Base-by-base conservation (phyloP, 164 flowering plant species). In the Sedum album region DNA sequence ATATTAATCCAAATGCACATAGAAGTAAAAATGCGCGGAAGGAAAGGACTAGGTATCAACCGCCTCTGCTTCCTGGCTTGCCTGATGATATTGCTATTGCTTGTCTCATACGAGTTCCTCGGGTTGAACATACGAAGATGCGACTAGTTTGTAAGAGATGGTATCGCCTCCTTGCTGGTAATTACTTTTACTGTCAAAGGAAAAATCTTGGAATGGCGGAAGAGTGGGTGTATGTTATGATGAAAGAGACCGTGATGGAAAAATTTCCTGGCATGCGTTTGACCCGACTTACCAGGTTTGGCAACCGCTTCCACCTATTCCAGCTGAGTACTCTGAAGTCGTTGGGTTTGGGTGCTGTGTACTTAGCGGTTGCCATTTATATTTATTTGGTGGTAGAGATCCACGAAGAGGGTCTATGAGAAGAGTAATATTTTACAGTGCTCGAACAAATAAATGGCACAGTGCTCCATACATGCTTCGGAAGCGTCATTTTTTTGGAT, bases 61-160 rank as follows among this genome's bases (percentile, higher is more conserved):
- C 96, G 8, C 98, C 98, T 8, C 92, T 93, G 65, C 75, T 93
- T 33, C 97, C 98, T 44, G 97, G 97, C 61, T 91, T 93, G 60
- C 98, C 97, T 36, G 97, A 93, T 78, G 98, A 93, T 81, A 96
- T 93, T 72, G 98, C 97, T 21, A 85, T 93, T 73, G 96, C 93
- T 68, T 93, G 98, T 77, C 81, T 93, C 48, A 84, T 90, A 17
- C 84, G 98, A 46, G 98, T 93, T 62, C 97, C 98, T 20, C 90
- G 97, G 25, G 86, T 82, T 42, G 98, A 93, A 72, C 98, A 93
- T 73, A 76, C 85, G 62, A 90, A 90, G 76, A 85, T 93, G 51
- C 91, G 98, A 53, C 73, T 93, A 44, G 98, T 93, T 51, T 90
- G 97, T 82, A 93, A 89, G 82, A 84, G 94, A 79, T 93, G 98